These are phyloP conservation scores for Gypsophila paniculata DNA, from an alignment of 179 eudicot genomes.

Conservation along the genomic window DNA sequence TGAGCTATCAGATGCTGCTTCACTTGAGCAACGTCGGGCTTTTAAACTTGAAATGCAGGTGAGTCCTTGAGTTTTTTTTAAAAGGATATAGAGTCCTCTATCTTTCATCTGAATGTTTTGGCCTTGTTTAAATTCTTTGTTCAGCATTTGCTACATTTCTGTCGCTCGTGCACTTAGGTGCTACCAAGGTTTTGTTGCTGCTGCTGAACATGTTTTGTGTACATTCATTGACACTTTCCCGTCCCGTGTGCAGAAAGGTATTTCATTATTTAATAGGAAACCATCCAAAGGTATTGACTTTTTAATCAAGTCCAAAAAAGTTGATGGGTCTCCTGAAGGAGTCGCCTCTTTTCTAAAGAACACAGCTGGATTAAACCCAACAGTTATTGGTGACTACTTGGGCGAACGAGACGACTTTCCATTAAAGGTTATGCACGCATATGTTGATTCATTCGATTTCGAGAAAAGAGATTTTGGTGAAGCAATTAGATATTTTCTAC, in stretches of 20 bases:
- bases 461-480: slow-evolving; percentile 88
- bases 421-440: slow-evolving; percentile 92
- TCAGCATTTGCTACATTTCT: too few species aligned
- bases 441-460: slow-evolving; percentile 78
- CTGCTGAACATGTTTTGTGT: too few species aligned
- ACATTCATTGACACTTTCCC: slow-evolving; percentile 24
- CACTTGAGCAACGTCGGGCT: slow-evolving; percentile 89
- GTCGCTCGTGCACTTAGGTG: too few species aligned
- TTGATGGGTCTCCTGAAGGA: slow-evolving; percentile 78
- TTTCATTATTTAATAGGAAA: slow-evolving; percentile 78
- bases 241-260: slow-evolving; percentile 73
- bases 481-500: slow-evolving; percentile 84
- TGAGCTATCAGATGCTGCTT: slow-evolving; percentile 71
- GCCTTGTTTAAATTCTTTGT: too few species aligned
- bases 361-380: slow-evolving; percentile 70
- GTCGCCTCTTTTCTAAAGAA: slow-evolving; percentile 75
- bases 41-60: slow-evolving; percentile 93
- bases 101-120: too few species aligned
- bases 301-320: slow-evolving; percentile 64
- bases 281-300: slow-evolving; percentile 93
- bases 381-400: slow-evolving; percentile 84
- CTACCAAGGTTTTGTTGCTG: too few species aligned
- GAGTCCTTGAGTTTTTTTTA: slow-evolving; percentile 6
- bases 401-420: slow-evolving; percentile 91
- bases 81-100: too few species aligned